phyloP scores from a whole-genome alignment of 768 basidiomycete species.

The Russula olivacea region DNA sequence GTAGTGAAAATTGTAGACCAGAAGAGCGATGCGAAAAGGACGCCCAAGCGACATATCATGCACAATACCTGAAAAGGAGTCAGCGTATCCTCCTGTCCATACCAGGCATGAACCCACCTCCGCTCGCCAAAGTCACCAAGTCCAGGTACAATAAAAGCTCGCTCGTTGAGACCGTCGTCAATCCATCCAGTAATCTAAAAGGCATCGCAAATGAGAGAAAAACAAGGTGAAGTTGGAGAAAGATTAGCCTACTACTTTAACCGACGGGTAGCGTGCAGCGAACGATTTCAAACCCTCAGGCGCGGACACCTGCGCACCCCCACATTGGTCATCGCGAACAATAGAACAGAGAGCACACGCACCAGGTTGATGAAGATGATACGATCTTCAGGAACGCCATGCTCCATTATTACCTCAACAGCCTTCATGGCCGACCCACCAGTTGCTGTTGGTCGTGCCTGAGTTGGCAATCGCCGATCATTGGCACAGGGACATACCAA shows the following conservation, averaged over 20 bases:
- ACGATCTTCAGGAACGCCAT: constrained; percentile 89
- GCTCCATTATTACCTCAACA: constrained; percentile 86
- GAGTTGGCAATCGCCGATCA: background rate
- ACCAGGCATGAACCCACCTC: constrained; percentile 41
- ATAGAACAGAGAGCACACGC: constrained; percentile 28
- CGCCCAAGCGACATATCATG: constrained; percentile 8
- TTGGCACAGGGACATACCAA: constrained; percentile 49
- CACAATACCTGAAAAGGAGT: constrained; percentile 21
- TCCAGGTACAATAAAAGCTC: constrained; percentile 86
- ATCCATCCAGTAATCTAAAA: constrained; percentile 90
- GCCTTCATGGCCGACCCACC: constrained; percentile 98
- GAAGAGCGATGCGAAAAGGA: background rate
- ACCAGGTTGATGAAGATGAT: constrained; percentile 95
- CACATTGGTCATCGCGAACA: background rate
- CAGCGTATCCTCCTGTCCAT: background rate
- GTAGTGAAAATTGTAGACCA: background rate
- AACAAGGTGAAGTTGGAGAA: background rate
- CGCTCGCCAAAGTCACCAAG: constrained; percentile 97
- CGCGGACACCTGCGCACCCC: constrained; percentile 62
- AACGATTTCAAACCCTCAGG: constrained; percentile 86
- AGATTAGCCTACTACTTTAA: constrained; percentile 61
- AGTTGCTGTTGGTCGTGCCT: constrained; percentile 52
- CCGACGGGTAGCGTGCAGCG: constrained; percentile 63
- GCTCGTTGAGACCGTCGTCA: constrained; percentile 86
- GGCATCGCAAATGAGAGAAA: background rate